Evolutionary conservation across 2,329 filamentous ascomycete species (phyloP), one percentile per base, ranked within the genome.

Genomic region (Ophiobolus disseminans): DNA sequence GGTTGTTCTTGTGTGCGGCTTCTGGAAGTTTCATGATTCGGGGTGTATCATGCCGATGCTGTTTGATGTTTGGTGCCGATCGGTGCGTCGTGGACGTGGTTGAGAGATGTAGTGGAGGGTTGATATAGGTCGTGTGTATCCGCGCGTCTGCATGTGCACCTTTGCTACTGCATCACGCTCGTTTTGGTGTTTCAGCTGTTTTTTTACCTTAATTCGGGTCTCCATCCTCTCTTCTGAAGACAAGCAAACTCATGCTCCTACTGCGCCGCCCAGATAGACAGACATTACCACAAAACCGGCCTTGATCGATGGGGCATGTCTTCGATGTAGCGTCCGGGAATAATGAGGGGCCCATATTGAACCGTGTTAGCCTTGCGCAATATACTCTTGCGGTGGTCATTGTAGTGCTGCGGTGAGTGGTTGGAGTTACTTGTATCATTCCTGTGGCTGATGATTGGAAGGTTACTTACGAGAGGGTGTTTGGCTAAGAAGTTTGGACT

Each of bases 401-500:
- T 31, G 63, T 67, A 2, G 47, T 53, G 19, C 51, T 66, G 34
- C 61, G 62, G 64, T 62, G 22, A 50, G 57, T 54, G 14, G 4
- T 3, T 21, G 14, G 17, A 17, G 2, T 17, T 9, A 5, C 9
- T 20, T 5, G 32, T 5, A 9, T 28, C 21, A 16, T n/a, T 11
- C 9, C 19, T 23, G 48, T 38, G n/a, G n/a, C 44, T 60, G 30
- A 57, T 20, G 2, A 3, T 19, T 20, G 0, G 7, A 31, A 67
- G 65, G 13, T 65, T 64, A 30, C 53, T 61, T 32, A 64, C 64
- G 8, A 58, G 64, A 22, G 58, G 52, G 11, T 62, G 46, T 17
- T 55, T 69, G 7, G 62, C 66, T 2, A 60, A 57, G 28, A 65
- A 56, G 23, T 65, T 62, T 22, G 64, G 64, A 13, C 34, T 63